Evolutionary conservation across 306 rosid genomes (phyloP), one percentile per base, ranked within the genome.

Genomic region (Casuarina cunninghamiana): DNA sequence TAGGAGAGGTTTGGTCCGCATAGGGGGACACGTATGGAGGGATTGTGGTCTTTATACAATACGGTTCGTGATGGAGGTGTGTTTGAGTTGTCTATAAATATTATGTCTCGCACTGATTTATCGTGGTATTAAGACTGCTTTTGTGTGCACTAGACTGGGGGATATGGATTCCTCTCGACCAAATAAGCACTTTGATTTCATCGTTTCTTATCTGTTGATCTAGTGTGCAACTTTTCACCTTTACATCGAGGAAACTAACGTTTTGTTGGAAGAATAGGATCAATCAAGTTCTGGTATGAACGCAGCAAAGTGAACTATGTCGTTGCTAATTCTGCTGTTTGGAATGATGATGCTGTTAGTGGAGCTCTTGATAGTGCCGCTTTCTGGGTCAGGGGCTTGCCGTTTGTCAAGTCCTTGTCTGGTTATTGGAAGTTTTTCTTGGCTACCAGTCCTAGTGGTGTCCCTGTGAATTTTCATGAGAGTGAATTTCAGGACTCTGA

Each of bases 401-500:
- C 97, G 71, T 95, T 87, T 75, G 88, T 95, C 19, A 88, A 86
- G 88, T 91, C 99, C 51, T 75, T 95, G 77, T 95, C 97, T 71
- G 99, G 99, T 19, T 79, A 82, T 81, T 95, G 99, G 99, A 95
- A 87, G 74, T 95, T 95, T 83, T 88, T 72, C 79, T 73, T 91
- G 78, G 97, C 99, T 58, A 42, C 87, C 60, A 80, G n/a, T 84
- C 99, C 99, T n/a, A 53, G 69, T 12, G 81, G 78, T 75, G 89
- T 88, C 50, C 98, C 98, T 43, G 21, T 60, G 69, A 86, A 89
- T 15, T 95, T 95, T 77, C 78, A 84, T 85, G 90, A 75, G 10
- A 83, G 26, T 51, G 81, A 74, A 21, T 95, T 89, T 73, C 88
- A 80, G 61, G 98, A 95, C 83, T 82, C 84, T 61, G 87, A 86